Evolutionary conservation across 495 filamentous ascomycete species (phyloP).

Genomic region (Lophium mytilinum): DNA sequence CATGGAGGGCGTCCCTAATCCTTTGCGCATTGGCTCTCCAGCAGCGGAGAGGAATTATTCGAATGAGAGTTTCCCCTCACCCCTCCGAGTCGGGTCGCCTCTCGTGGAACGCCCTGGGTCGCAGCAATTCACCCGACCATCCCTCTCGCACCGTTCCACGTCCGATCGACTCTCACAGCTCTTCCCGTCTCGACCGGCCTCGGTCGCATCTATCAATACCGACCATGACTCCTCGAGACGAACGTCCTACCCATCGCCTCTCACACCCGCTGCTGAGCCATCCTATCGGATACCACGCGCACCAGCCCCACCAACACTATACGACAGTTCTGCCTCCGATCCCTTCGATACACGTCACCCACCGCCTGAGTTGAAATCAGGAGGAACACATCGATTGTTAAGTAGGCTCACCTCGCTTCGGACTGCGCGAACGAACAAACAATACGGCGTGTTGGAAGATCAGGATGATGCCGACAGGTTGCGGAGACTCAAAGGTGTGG

Average conservation of each 20-base stretch:
- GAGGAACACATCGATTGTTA: conserved; percentile 11
- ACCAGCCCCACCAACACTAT: conserved; percentile 20
- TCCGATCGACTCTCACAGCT: conserved; percentile 24
- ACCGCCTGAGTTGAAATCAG: neutral
- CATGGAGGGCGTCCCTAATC: conserved; percentile 22
- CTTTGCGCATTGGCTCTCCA: conserved; percentile 18
- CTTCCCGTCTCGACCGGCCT: conserved; percentile 19
- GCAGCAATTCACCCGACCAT: neutral
- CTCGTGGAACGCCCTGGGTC: conserved; percentile 8
- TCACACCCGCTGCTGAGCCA: conserved; percentile 15
- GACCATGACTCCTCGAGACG: conserved; percentile 13
- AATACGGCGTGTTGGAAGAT: conserved; percentile 20
- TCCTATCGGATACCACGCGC: conserved; percentile 20
- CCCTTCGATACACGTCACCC: conserved; percentile 1
- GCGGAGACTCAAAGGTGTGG: conserved; percentile 9
- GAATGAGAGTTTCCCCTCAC: conserved; percentile 9
- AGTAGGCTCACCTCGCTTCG: conserved; percentile 17
- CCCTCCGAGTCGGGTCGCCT: conserved; percentile 21
- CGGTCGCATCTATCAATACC: conserved; percentile 6
- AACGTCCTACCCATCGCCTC: conserved; percentile 17
- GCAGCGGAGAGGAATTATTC: conserved; percentile 10
- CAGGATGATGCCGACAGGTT: conserved; percentile 4
- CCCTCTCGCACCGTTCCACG: conserved; percentile 11
- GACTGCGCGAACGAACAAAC: conserved; percentile 2
- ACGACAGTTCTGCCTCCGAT: conserved; percentile 4